These are phyloP conservation scores for Amylostereum areolatum DNA, from an alignment of 1,284 basidiomycete species.

Conservation along the genomic window DNA sequence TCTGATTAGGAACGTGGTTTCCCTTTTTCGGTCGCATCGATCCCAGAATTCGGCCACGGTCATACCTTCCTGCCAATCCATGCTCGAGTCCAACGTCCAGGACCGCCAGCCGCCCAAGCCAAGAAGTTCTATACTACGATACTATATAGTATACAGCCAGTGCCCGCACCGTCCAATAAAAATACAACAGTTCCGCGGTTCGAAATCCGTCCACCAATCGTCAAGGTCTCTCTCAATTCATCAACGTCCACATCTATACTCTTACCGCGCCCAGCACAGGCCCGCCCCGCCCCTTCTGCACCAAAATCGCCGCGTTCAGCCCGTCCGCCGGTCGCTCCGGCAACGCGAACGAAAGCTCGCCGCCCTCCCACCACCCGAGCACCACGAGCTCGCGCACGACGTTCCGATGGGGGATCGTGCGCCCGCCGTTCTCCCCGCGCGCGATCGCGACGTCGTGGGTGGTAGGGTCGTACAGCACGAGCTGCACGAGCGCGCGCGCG, in stretches of 20 bases:
- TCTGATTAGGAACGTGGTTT: no score
- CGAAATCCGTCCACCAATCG: no score
- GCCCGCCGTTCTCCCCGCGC: background rate
- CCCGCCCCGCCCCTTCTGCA: background rate
- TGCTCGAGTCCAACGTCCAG: no score
- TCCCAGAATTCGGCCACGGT: no score
- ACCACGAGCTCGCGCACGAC: background rate
- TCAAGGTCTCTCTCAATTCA: no score
- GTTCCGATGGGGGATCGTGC: background rate
- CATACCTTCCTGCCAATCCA: no score
- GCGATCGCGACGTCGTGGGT: background rate
- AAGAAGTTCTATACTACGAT: no score
- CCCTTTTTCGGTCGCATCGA: no score
- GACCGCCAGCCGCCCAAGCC: no score
- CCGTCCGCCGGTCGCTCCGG: background rate
- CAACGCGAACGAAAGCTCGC: background rate
- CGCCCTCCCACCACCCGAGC: slow-evolving; percentile 1
- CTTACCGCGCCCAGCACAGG: background rate
- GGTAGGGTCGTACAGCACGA: background rate
- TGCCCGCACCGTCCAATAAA: no score
- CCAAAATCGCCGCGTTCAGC: background rate
- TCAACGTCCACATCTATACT: background rate
- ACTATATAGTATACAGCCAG: no score
- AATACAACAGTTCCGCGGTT: no score
- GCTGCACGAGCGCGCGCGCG: background rate